These are phyloP conservation scores for Backusella circina DNA, from an alignment of 192 early-diverging fungal genomes.

Conservation along the genomic window DNA sequence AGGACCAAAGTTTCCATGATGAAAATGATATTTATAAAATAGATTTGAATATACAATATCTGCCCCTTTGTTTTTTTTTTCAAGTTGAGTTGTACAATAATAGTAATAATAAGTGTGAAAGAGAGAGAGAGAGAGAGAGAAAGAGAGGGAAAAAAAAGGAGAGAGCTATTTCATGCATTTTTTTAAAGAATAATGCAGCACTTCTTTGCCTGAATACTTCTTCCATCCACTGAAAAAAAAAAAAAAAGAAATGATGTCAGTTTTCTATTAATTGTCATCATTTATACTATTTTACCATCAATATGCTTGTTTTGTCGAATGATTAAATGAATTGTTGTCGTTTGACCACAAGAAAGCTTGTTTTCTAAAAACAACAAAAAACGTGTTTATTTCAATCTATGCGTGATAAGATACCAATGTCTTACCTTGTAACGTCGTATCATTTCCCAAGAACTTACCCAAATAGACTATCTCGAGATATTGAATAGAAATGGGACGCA, in stretches of 20 bases:
- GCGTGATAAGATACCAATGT: not conserved
- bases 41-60: not conserved
- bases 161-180: not conserved
- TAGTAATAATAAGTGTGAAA: no score
- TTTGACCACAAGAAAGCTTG: not conserved
- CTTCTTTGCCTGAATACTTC: not conserved
- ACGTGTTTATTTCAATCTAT: not conserved
- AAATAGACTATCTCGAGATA: not conserved
- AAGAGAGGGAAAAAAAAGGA: not conserved
- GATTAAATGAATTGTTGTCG: not conserved
- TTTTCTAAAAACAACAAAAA: not conserved
- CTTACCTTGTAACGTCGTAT: not conserved
- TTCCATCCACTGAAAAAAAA: not conserved
- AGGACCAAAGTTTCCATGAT: not conserved
- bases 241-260: not conserved
- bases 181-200: constrained; percentile 1
- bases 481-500: not conserved
- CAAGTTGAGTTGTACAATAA: not conserved
- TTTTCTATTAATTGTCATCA: no score
- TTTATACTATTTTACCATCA: no score
- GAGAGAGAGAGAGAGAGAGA: not conserved
- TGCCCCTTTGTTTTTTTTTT: not conserved
- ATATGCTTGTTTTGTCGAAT: not conserved
- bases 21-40: not conserved
- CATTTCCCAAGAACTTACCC: not conserved